phyloP scores from a whole-genome alignment of 345 rosid species.

The Citrus australasica region DNA sequence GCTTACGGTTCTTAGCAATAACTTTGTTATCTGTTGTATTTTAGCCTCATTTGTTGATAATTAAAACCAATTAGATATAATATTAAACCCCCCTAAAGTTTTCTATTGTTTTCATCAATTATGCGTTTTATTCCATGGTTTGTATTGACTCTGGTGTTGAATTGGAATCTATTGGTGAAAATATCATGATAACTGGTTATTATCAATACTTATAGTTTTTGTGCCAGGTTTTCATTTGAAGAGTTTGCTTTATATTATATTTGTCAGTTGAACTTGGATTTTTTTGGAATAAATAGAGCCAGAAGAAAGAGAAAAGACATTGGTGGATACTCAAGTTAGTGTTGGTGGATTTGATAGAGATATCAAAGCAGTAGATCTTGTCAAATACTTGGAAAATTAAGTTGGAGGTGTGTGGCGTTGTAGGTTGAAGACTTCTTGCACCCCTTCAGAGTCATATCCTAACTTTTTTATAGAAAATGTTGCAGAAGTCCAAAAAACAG shows the following conservation, averaged over 20 bases:
- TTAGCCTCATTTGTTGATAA: background rate
- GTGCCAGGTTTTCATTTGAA: background rate
- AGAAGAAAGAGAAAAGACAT: slow-evolving; percentile 31
- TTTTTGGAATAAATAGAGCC: slow-evolving; percentile 30
- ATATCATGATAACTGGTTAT: background rate
- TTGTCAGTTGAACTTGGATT: background rate
- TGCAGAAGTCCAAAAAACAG: slow-evolving; percentile 21
- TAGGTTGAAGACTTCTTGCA: slow-evolving; percentile 81
- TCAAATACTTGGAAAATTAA: slow-evolving; percentile 49
- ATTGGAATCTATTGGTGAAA: background rate
- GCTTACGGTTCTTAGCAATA: background rate
- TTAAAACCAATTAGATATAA: background rate
- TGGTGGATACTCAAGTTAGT: slow-evolving; percentile 68
- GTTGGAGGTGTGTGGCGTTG: slow-evolving; percentile 70
- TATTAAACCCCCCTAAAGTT: background rate
- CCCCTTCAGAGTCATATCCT: slow-evolving; percentile 79
- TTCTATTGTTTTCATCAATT: background rate
- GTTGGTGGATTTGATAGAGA: slow-evolving; percentile 64
- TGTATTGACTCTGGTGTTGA: background rate
- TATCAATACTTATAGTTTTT: background rate
- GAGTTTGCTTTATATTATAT: background rate
- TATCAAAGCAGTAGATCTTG: slow-evolving; percentile 59
- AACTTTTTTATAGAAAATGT: slow-evolving; percentile 39
- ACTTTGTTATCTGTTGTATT: background rate
- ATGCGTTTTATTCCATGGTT: background rate